Evolutionary conservation across 495 filamentous ascomycete genomes (phyloP).

Genomic region (Chaetomium tenue): DNA sequence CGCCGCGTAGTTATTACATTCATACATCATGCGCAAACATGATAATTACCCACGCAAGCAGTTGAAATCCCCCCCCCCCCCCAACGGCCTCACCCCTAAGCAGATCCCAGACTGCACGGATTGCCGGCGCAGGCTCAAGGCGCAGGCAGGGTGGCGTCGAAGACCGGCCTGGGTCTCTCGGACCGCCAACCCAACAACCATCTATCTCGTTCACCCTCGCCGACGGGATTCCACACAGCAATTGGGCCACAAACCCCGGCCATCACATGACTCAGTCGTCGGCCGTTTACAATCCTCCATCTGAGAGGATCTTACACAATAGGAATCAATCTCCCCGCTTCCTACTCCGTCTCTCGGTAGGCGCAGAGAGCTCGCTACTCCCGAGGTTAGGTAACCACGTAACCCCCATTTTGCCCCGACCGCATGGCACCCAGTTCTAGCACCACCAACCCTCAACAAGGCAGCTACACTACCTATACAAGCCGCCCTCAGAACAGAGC

Average conservation of each 20-base stretch:
- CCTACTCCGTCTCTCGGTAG: too few relatives aligned
- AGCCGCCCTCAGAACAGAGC: background rate
- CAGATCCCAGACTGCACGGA: background rate
- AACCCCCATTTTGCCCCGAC: background rate
- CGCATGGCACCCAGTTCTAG: background rate
- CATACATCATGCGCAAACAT: background rate
- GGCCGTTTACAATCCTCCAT: too few relatives aligned
- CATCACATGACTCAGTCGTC: background rate
- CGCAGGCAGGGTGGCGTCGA: too few relatives aligned
- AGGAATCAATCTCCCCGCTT: too few relatives aligned
- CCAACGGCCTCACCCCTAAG: background rate
- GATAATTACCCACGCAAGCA: background rate
- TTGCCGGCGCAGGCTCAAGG: background rate
- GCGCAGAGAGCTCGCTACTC: too few relatives aligned
- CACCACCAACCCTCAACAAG: background rate
- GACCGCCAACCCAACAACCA: too few relatives aligned
- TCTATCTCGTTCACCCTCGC: too few relatives aligned
- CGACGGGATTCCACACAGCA: background rate
- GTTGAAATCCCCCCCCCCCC: background rate
- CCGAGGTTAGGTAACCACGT: too few relatives aligned
- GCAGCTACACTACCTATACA: too few relatives aligned
- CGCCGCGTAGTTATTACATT: background rate
- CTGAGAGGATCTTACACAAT: too few relatives aligned
- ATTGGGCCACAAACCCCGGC: background rate
- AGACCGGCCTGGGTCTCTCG: too few relatives aligned